Conservation (phyloP, 2,329 filamentous ascomycete species). For the Trichoderma arundinaceum region DNA sequence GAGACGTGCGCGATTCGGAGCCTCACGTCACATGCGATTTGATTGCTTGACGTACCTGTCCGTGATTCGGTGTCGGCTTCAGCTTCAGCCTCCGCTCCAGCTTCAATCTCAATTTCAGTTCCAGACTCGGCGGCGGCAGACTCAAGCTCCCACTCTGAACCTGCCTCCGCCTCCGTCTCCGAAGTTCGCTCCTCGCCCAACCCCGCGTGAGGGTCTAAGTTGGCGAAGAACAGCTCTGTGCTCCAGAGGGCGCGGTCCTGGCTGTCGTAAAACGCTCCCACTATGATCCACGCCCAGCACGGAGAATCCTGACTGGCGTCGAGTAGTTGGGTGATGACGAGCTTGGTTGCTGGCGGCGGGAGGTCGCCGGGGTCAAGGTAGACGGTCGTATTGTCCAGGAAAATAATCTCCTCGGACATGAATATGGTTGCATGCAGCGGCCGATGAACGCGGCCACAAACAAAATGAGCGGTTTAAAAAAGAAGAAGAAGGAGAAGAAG, state of each 20-base stretch:
- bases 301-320: slow-evolving; percentile 42
- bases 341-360: slow-evolving; percentile 53
- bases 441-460: neutral
- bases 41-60: slow-evolving; percentile 10
- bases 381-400: slow-evolving; percentile 38
- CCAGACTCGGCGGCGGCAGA: neutral
- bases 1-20: slow-evolving; percentile 2
- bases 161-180: slow-evolving; percentile 21
- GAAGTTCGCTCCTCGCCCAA: slow-evolving; percentile 37
- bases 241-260: slow-evolving; percentile 53
- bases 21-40: neutral
- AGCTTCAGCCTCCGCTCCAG: neutral
- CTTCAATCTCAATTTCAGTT: neutral
- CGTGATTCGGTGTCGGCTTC: neutral
- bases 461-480: no score
- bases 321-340: slow-evolving; percentile 53
- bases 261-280: slow-evolving; percentile 55
- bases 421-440: slow-evolving; percentile 9
- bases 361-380: slow-evolving; percentile 43
- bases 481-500: neutral
- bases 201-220: slow-evolving; percentile 38
- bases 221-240: slow-evolving; percentile 50
- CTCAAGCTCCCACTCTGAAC: slow-evolving; percentile 30
- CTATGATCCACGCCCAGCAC: slow-evolving; percentile 54
- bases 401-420: slow-evolving; percentile 34